Evolutionary conservation across 169 alveolate species (phyloP).

Genomic region (Neospora caninum): DNA sequence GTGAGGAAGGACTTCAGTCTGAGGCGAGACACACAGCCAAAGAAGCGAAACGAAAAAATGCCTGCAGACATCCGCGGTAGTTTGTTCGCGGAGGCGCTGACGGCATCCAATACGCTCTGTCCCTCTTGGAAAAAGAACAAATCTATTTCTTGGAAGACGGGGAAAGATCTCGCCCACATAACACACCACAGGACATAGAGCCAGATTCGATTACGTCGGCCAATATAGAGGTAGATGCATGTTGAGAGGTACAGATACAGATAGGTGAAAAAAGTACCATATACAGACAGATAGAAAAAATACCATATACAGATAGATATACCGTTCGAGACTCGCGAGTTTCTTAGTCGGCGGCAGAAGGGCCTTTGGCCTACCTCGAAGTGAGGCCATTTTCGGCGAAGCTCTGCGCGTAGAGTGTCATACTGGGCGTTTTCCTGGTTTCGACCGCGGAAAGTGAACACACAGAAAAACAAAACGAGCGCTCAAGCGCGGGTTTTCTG

Average conservation of each 20-base stretch:
- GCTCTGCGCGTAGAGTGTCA: constrained; percentile 1
- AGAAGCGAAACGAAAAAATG: neutral
- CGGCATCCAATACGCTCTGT: too few relatives aligned
- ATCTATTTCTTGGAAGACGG: too few relatives aligned
- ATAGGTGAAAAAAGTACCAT: too few relatives aligned
- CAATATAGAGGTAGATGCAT: too few relatives aligned
- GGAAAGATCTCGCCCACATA: too few relatives aligned
- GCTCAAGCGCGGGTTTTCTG: too few relatives aligned
- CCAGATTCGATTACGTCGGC: too few relatives aligned
- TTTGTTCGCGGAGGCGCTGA: too few relatives aligned
- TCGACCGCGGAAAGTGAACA: neutral
- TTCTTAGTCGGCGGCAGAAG: neutral
- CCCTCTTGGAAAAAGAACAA: too few relatives aligned
- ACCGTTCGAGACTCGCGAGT: neutral
- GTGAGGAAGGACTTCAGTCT: constrained; percentile 11
- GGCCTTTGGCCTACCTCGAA: constrained; percentile 13
- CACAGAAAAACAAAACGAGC: neutral
- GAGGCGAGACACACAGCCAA: neutral
- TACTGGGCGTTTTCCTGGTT: neutral
- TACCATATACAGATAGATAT: neutral
- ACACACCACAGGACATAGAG: too few relatives aligned
- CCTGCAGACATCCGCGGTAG: neutral
- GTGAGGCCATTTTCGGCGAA: constrained; percentile 13
- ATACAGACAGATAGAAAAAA: too few relatives aligned
- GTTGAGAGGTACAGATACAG: neutral